These are phyloP conservation scores for Kuraishia piskuri DNA, from an alignment of 805 yeast species.

Conservation along the genomic window DNA sequence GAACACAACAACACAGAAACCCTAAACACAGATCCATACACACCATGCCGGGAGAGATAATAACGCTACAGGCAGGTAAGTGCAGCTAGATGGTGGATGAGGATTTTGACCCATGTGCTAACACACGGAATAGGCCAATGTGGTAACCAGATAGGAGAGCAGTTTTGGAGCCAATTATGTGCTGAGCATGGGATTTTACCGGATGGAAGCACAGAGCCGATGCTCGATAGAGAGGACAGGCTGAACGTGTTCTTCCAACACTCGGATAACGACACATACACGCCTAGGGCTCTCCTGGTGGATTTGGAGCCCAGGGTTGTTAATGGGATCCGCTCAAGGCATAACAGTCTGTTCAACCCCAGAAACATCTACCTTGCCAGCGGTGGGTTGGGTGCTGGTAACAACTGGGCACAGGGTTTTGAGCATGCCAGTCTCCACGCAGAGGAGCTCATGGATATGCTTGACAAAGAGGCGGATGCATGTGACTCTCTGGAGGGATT, in stretches of 20 bases:
- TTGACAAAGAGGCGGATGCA: slow-evolving; percentile 84
- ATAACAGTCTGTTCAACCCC: slow-evolving; percentile 66
- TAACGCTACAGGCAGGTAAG: slow-evolving; percentile 57
- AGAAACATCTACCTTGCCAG: slow-evolving; percentile 70
- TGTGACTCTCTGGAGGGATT: slow-evolving; percentile 88
- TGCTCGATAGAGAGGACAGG: slow-evolving; percentile 46
- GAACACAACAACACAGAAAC: neutral
- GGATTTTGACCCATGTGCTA: slow-evolving; percentile 2
- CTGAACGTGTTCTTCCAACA: slow-evolving; percentile 78
- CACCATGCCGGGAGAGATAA: slow-evolving; percentile 50
- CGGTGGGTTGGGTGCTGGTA: slow-evolving; percentile 92
- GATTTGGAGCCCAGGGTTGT: slow-evolving; percentile 92
- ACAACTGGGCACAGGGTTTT: slow-evolving; percentile 92
- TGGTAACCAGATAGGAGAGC: slow-evolving; percentile 91
- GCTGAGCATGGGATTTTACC: slow-evolving; percentile 75
- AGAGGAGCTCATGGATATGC: slow-evolving; percentile 72
- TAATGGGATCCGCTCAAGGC: slow-evolving; percentile 40
- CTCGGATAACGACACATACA: slow-evolving; percentile 61
- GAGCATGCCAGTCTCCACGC: slow-evolving; percentile 58
- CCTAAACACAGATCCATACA: neutral
- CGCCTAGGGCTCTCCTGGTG: slow-evolving; percentile 79
- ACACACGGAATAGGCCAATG: slow-evolving; percentile 59
- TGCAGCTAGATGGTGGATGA: slow-evolving; percentile 2
- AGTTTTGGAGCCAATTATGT: slow-evolving; percentile 87
- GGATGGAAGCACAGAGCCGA: slow-evolving; percentile 45